Conservation (phyloP, 495 filamentous ascomycete species). For the Aspergillus affinis region DNA sequence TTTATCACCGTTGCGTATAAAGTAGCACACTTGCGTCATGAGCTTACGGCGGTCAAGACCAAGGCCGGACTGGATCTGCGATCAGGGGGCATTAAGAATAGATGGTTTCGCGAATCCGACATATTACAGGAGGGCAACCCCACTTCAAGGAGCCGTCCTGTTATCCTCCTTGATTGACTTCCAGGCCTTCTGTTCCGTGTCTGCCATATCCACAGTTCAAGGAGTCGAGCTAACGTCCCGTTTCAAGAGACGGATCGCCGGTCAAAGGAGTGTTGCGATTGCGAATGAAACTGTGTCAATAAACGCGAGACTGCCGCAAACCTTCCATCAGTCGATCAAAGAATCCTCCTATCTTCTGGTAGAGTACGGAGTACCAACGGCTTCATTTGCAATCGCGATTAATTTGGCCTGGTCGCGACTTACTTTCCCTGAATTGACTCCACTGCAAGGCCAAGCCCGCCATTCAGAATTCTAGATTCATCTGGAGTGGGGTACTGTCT, state of each 20-base stretch:
- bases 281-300: background rate
- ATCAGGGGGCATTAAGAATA: background rate
- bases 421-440: background rate
- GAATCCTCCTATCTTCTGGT: background rate
- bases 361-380: background rate
- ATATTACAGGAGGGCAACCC: background rate
- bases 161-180: background rate
- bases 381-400: background rate
- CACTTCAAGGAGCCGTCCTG: background rate
- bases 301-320: background rate
- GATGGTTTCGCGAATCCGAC: background rate
- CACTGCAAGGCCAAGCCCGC: background rate
- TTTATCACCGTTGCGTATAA: background rate
- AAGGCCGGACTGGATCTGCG: background rate
- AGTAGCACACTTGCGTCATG: background rate
- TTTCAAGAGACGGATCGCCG: background rate
- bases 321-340: background rate
- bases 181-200: background rate
- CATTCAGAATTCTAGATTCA: background rate
- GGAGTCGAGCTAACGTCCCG: background rate
- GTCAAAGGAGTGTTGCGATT: background rate
- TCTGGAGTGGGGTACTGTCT: background rate
- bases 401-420: background rate
- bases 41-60: background rate
- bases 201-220: background rate